Conservation (phyloP, 768 basidiomycete species). For the Lyophyllum shimeji region DNA sequence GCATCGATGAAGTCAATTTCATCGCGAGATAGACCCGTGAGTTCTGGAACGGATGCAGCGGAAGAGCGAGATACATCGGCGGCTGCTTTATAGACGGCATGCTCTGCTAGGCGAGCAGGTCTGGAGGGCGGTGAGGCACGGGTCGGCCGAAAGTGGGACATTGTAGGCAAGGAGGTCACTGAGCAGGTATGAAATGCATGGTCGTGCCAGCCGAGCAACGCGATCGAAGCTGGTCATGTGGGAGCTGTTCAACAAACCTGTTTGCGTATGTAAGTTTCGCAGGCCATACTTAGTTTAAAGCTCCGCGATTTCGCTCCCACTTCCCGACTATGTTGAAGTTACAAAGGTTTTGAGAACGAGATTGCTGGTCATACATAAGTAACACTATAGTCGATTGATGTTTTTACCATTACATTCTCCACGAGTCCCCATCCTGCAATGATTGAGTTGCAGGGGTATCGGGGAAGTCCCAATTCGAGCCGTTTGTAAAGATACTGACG, state of each 20-base stretch:
- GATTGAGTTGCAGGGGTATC: not conserved
- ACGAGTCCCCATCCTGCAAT: constrained; percentile 12
- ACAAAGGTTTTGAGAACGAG: not conserved
- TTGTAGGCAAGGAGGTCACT: constrained; percentile 15
- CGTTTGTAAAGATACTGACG: constrained; percentile 1
- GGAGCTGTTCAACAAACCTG: constrained; percentile 11
- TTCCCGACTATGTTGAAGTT: too few species aligned
- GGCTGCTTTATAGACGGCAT: constrained; percentile 14
- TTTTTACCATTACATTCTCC: constrained; percentile 7
- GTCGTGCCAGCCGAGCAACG: not conserved
- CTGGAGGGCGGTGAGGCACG: constrained; percentile 48
- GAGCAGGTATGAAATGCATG: not conserved
- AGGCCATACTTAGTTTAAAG: too few species aligned
- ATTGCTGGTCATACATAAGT: not conserved
- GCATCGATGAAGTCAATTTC: constrained; percentile 76
- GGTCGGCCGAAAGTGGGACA: constrained; percentile 47
- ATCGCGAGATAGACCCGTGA: constrained; percentile 46
- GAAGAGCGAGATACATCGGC: constrained; percentile 41
- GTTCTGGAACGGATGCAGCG: constrained; percentile 44
- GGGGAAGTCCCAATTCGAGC: constrained; percentile 8
- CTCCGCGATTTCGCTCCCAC: too few species aligned
- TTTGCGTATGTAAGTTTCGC: constrained; percentile 10
- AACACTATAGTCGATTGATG: not conserved
- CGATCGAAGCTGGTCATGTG: not conserved
- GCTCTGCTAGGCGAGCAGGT: constrained; percentile 20